A percentile compares a stretch with the other conserved stretches of the same genome.
Conservation (phyloP, 148 eudicot species). For the Silene conica region DNA sequence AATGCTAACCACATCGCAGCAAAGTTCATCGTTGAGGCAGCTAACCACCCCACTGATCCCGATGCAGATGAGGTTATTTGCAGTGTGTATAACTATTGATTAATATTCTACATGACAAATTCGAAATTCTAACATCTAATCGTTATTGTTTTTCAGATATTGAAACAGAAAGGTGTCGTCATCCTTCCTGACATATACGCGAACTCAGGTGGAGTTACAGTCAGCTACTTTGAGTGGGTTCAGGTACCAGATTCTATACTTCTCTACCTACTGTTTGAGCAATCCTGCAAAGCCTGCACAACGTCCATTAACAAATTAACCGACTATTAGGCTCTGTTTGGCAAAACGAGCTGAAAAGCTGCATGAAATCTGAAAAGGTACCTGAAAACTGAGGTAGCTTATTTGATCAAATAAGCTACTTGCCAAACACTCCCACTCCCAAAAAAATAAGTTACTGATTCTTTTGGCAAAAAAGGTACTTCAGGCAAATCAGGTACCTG, state of each 20-base stretch:
- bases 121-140: slow-evolving; percentile 9
- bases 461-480: too few species aligned
- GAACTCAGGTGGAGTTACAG: slow-evolving; percentile 98
- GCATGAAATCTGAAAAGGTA: too few species aligned
- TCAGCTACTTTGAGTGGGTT: slow-evolving; percentile 99
- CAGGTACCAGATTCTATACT: slow-evolving; percentile 49
- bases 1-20: slow-evolving; percentile 92
- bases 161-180: slow-evolving; percentile 81
- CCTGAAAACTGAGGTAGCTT: too few species aligned
- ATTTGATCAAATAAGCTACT: too few species aligned
- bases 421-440: too few species aligned
- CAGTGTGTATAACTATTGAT: background rate
- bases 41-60: slow-evolving; percentile 97
- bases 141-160: slow-evolving; percentile 43
- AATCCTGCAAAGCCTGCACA: background rate
- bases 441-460: too few species aligned
- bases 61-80: slow-evolving; percentile 91
- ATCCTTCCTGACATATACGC: slow-evolving; percentile 95
- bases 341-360: too few species aligned
- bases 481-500: too few species aligned
- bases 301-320: too few species aligned
- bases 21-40: slow-evolving; percentile 89
- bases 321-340: too few species aligned
- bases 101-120: background rate
- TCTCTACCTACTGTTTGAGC: background rate